A percentile compares a stretch with the other conserved stretches of the same genome.
Conservation (phyloP, 805 yeast genomes). For the Yamadazyma ubonensis region DNA sequence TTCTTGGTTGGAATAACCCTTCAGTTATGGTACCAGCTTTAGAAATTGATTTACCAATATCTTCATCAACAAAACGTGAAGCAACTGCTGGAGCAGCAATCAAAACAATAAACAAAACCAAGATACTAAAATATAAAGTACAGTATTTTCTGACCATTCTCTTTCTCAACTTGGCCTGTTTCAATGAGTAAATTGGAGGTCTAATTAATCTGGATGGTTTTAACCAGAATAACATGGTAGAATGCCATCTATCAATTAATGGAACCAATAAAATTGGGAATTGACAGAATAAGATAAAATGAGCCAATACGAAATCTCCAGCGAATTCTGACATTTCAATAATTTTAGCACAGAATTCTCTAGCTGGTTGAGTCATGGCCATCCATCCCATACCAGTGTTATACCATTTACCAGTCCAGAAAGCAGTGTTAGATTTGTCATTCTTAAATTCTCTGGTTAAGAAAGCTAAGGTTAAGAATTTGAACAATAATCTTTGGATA, state of each 20-base stretch:
- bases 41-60: slow-evolving; percentile 28
- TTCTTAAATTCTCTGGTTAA: slow-evolving; percentile 95
- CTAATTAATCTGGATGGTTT: slow-evolving; percentile 95
- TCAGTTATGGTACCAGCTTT: slow-evolving; percentile 32
- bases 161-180: slow-evolving; percentile 93
- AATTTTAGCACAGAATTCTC: slow-evolving; percentile 92
- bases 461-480: slow-evolving; percentile 71
- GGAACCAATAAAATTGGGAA: slow-evolving; percentile 86
- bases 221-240: slow-evolving; percentile 98
- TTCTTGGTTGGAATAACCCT: slow-evolving; percentile 91
- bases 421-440: slow-evolving; percentile 93
- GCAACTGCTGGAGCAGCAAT: slow-evolving; percentile 94
- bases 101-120: slow-evolving; percentile 68
- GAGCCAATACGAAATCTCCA: slow-evolving; percentile 95
- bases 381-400: slow-evolving; percentile 89
- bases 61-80: slow-evolving; percentile 48
- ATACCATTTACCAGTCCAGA: slow-evolving; percentile 99
- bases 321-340: slow-evolving; percentile 95
- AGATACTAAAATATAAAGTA: slow-evolving; percentile 67
- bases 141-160: slow-evolving; percentile 96
- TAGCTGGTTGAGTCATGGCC: slow-evolving; percentile 92
- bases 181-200: slow-evolving; percentile 95
- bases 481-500: slow-evolving; percentile 84
- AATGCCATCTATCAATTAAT: slow-evolving; percentile 93
- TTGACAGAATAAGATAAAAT: slow-evolving; percentile 80